phyloP scores from a whole-genome alignment of 345 rosid species.

The Murraya koenigii region DNA sequence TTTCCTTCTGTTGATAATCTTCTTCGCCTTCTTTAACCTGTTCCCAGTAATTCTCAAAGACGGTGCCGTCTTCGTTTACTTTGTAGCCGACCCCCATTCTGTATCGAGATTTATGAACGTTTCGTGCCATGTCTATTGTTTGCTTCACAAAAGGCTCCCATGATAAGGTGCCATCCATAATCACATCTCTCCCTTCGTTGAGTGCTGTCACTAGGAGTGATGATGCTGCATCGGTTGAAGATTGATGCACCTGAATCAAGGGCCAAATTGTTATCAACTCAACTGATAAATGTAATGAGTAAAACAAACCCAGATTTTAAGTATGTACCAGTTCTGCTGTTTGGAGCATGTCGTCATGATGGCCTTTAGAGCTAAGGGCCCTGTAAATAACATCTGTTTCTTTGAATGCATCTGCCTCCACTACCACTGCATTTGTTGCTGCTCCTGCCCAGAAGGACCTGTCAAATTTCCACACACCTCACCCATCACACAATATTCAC shows the following conservation, averaged over 20 bases:
- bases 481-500: neutral
- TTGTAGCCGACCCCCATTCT: constrained; percentile 85
- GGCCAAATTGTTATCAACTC: neutral
- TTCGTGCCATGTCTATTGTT: constrained; percentile 75
- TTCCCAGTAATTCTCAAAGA: constrained; percentile 79
- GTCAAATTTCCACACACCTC: constrained; percentile 14
- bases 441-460: constrained; percentile 89
- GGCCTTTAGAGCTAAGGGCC: constrained; percentile 73
- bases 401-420: constrained; percentile 97
- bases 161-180: constrained; percentile 90
- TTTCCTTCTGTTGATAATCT: constrained; percentile 10
- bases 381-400: constrained; percentile 85
- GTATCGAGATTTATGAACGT: constrained; percentile 68
- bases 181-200: constrained; percentile 94
- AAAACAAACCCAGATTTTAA: neutral
- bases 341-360: constrained; percentile 76
- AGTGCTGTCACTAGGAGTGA: constrained; percentile 86
- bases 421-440: constrained; percentile 63
- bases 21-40: constrained; percentile 41
- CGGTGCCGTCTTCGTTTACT: constrained; percentile 55
- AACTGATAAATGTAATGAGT: neutral
- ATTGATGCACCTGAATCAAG: constrained; percentile 72
- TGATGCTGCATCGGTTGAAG: constrained; percentile 86
- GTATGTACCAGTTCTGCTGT: constrained; percentile 73
- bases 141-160: constrained; percentile 95